These are phyloP conservation scores for Boletus sp. DNA, from an alignment of 1,284 basidiomycete species.

Conservation along the genomic window DNA sequence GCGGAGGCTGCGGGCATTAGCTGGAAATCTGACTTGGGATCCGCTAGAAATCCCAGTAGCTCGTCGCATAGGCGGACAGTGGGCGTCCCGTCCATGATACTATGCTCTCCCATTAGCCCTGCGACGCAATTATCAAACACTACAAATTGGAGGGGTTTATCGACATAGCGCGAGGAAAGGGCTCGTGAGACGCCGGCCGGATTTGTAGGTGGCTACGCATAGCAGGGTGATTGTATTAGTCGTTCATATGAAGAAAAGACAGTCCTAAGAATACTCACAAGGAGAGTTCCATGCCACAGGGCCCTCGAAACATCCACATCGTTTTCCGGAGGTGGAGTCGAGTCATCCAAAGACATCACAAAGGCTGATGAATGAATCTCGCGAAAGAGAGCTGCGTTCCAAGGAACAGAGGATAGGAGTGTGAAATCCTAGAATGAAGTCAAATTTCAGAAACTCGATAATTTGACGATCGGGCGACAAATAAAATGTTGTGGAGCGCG, in stretches of 20 bases:
- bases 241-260: not conserved
- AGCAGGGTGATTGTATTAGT: not conserved
- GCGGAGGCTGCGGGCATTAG: slow-evolving; percentile 29
- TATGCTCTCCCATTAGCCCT: slow-evolving; percentile 89
- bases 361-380: slow-evolving; percentile 81
- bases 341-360: slow-evolving; percentile 72
- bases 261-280: slow-evolving; percentile 14
- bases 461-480: not conserved
- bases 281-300: slow-evolving; percentile 69
- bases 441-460: not conserved
- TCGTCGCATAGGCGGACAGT: slow-evolving; percentile 61
- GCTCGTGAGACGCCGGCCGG: slow-evolving; percentile 36
- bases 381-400: slow-evolving; percentile 64
- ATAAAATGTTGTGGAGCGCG: slow-evolving; percentile 6
- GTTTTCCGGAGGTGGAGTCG: slow-evolving; percentile 42
- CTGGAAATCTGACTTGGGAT: slow-evolving; percentile 56
- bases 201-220: slow-evolving; percentile 14
- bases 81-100: slow-evolving; percentile 83
- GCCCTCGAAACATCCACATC: slow-evolving; percentile 54
- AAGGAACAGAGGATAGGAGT: slow-evolving; percentile 49
- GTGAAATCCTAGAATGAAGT: slow-evolving; percentile 52
- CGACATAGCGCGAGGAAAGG: slow-evolving; percentile 72
- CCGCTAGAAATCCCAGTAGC: slow-evolving; percentile 60
- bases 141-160: slow-evolving; percentile 82
- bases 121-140: slow-evolving; percentile 76